Evolutionary conservation across 805 yeast genomes (phyloP), one percentile per base, ranked within the genome.

Genomic region (Wickerhamomyces canadensis): DNA sequence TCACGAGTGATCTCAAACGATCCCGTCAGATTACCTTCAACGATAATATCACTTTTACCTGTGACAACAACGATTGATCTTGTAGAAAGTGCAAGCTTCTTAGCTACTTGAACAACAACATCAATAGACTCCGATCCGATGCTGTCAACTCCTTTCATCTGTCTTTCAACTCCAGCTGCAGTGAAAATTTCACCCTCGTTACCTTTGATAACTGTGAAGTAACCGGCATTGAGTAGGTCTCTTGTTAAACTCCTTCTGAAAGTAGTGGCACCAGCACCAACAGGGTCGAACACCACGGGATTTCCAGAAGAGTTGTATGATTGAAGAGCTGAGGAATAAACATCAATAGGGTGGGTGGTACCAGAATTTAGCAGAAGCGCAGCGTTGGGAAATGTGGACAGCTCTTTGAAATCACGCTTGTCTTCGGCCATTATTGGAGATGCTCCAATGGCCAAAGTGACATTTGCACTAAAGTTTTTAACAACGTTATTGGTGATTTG

Each of bases 401-500:
- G 67, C 16, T 83, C 91, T 6, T 57, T 70, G 47, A 72, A 87
- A 51, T 89, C 96, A 1, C 67, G 71, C 1, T 65, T 51, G 26
- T 78, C 67, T 51, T 85, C 94, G 15, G 93, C 80, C 96, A 88
- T 88, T 15, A 84, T 78, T 2, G 97, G 96, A 2, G 94, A 80
- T 0, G 82, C 93, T 5, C 95, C 94, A 15, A 82, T 61, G 0
- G 96, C 87, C 38, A 89, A 64, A 0, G 93, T 76, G 6, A 85
- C 84, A 52, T 88, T 88, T 6, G 97, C 96, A 40, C 88, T 81
- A 54, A 85, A 78, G 56, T 85, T 84, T 52, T 84, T 84, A 19
- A 84, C 96, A n/a, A 89, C 96, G 38, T 71, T 73, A 53, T 88
- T 88, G 16, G 96, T 88, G 41, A 89, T 80, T 50, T 88, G 95